A percentile compares a stretch with the other conserved stretches of the same genome.
phyloP scores from a whole-genome alignment of 345 rosid genomes.

The Angophora floribunda region DNA sequence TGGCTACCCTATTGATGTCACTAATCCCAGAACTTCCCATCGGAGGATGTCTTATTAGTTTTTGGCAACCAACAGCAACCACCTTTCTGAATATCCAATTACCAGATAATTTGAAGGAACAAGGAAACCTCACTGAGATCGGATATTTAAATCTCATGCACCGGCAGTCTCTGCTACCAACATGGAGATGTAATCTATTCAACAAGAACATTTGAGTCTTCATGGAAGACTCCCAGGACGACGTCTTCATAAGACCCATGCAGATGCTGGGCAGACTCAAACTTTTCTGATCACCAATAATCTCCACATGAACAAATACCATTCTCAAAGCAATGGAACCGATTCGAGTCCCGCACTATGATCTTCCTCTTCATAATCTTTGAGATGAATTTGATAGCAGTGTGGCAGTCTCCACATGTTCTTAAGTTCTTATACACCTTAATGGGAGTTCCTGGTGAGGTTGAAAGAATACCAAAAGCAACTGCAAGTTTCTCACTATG shows the following conservation, averaged over 20 bases:
- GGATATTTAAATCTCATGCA: not conserved
- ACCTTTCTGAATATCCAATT: not conserved
- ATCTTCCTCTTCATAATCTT: constrained; percentile 63
- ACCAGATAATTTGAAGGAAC: not conserved
- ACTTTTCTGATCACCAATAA: constrained; percentile 47
- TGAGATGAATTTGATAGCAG: constrained; percentile 77
- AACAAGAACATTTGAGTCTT: not conserved
- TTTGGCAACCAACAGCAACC: not conserved
- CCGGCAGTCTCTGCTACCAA: not conserved
- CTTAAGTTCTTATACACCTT: constrained; percentile 83
- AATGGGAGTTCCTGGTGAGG: constrained; percentile 47
- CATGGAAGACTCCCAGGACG: not conserved
- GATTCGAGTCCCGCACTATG: constrained; percentile 60
- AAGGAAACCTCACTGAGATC: not conserved
- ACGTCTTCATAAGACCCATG: not conserved
- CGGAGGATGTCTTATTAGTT: not conserved
- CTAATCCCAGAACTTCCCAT: not conserved
- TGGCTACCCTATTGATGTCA: not conserved
- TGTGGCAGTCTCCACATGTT: constrained; percentile 90
- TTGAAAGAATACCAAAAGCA: constrained; percentile 75
- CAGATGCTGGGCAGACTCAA: not conserved
- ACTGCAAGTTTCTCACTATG: constrained; percentile 94
- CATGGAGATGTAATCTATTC: not conserved
- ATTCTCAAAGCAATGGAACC: constrained; percentile 81
- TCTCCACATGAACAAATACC: constrained; percentile 83